Evolutionary conservation across 495 filamentous ascomycete genomes (phyloP).

Genomic region (Parathielavia appendiculata): DNA sequence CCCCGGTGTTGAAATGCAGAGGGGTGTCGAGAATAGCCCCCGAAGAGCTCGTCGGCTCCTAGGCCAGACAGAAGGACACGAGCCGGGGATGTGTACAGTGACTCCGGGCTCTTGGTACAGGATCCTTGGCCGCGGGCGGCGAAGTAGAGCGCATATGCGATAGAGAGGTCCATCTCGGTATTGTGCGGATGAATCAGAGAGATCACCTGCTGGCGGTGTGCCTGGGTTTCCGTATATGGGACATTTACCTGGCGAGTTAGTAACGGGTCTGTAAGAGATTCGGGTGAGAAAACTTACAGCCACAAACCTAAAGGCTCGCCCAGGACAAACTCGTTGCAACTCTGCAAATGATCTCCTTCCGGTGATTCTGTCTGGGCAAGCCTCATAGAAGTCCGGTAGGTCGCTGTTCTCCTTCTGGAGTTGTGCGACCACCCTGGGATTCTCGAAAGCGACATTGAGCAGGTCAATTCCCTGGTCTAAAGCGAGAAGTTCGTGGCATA

Average conservation of each 20-base stretch:
- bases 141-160: slow-evolving; percentile 88
- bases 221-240: slow-evolving; percentile 66
- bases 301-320: slow-evolving; percentile 73
- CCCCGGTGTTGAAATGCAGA: slow-evolving; percentile 64
- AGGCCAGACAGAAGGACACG: slow-evolving; percentile 87
- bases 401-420: slow-evolving; percentile 22
- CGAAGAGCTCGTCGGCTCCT: slow-evolving; percentile 94
- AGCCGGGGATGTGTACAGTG: slow-evolving; percentile 61
- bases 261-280: not conserved
- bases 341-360: slow-evolving; percentile 72
- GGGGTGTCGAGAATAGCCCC: slow-evolving; percentile 81
- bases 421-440: slow-evolving; percentile 62
- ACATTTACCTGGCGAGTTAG: slow-evolving; percentile 61
- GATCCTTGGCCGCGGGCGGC: slow-evolving; percentile 72
- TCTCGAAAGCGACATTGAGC: slow-evolving; percentile 95
- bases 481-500: slow-evolving; percentile 76
- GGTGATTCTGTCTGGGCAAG: slow-evolving; percentile 85
- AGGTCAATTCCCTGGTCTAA: slow-evolving; percentile 68
- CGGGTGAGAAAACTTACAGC: slow-evolving; percentile 39
- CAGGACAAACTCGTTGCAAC: slow-evolving; percentile 64
- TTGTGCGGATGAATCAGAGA: slow-evolving; percentile 85
- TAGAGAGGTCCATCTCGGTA: slow-evolving; percentile 99
- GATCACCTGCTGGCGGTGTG: slow-evolving; percentile 63
- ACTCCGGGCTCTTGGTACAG: slow-evolving; percentile 20
- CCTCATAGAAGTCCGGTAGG: slow-evolving; percentile 55